Percentiles rank a stretch among this genome's conserved stretches.
Conservation (phyloP, 2,329 filamentous ascomycete species). For the Aurifilum marmelostoma region DNA sequence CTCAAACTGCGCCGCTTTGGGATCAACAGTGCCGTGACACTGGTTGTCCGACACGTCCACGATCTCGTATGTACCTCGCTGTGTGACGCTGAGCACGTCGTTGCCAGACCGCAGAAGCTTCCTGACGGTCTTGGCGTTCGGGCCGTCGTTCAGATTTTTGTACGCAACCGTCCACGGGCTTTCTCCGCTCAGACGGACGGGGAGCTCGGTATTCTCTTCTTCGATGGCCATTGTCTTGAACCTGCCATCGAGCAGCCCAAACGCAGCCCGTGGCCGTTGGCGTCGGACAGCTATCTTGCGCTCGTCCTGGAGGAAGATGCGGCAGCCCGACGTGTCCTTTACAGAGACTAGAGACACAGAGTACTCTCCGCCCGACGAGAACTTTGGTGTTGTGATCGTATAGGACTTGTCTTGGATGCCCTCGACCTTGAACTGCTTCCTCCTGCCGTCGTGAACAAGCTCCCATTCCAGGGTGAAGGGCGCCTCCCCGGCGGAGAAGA, state of each 20-base stretch:
- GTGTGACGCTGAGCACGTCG: slow-evolving; percentile 66
- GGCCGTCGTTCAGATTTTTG: slow-evolving; percentile 63
- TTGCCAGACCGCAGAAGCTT: slow-evolving; percentile 62
- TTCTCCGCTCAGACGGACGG: slow-evolving; percentile 82
- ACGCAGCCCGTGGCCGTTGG: slow-evolving; percentile 83
- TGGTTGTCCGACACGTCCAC: slow-evolving; percentile 74
- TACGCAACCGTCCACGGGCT: slow-evolving; percentile 83
- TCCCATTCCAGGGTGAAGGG: slow-evolving; percentile 94
- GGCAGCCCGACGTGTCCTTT: slow-evolving; percentile 84
- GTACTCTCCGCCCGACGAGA: slow-evolving; percentile 87
- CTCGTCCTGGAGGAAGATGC: slow-evolving; percentile 82
- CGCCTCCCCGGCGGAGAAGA: slow-evolving; percentile 77
- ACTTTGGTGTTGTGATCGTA: slow-evolving; percentile 73
- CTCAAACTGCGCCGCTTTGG: slow-evolving; percentile 72
- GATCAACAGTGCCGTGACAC: slow-evolving; percentile 81
- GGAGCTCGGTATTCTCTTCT: slow-evolving; percentile 72
- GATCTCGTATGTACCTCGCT: slow-evolving; percentile 79
- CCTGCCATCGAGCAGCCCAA: slow-evolving; percentile 83
- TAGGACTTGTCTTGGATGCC: slow-evolving; percentile 66
- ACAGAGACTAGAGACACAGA: slow-evolving; percentile 83
- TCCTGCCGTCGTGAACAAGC: slow-evolving; percentile 84
- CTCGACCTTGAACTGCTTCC: slow-evolving; percentile 68
- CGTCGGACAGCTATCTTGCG: slow-evolving; percentile 84
- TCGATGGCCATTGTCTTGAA: slow-evolving; percentile 76
- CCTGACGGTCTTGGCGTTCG: slow-evolving; percentile 47